Evolutionary conservation across 1,139 yeast species (phyloP), one percentile per base, ranked within the genome.

Genomic region (Taphrina deformans): DNA sequence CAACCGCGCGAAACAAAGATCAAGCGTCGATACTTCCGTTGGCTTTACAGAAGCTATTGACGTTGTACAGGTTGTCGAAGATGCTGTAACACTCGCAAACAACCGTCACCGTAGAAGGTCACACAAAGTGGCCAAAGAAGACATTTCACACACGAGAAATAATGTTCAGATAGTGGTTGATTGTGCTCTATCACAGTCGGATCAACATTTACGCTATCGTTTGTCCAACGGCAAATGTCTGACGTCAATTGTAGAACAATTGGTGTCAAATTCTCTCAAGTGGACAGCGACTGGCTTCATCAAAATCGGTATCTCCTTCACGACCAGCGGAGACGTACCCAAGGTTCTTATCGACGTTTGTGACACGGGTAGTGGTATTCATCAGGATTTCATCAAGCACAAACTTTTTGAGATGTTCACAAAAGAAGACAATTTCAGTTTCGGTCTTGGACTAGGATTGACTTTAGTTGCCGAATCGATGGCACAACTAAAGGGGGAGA

Each of bases 351-450:
- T 51, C 18, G 33, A 29, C 75, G 96, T 89, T 6, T 84, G 90
- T 69, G 70, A 69, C 45, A 89, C 96, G 0, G 96, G 96, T 75
- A 89, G 88, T 70, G 96, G 96, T 71, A 89, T 89, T 69, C 89
- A 86, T 73, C 85, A 84, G 73, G 96, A 89, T 72, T 89, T 89
- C 73, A 79, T 89, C 53, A 96, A 90, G 56, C 80, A 89, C 27
- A 51, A 51, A 48, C 40, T 89, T 73, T 89, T 89, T 72, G 96
- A 89, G 73, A 89, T 93, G 3, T 89, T 89, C 78, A 87, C 96
- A 72, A 96, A 89, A 76, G 96, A 96, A 2, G 96, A 89, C 78
- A 96, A 96, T 60, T 88, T 96, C 2, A 89, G 96, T 0, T 89
- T 96, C 1, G 62, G 62, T 24, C 35, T 29, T 10, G 62, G 62